Conservation (phyloP, 192 early-diverging fungal species). For the Rhizophagus sp. region DNA sequence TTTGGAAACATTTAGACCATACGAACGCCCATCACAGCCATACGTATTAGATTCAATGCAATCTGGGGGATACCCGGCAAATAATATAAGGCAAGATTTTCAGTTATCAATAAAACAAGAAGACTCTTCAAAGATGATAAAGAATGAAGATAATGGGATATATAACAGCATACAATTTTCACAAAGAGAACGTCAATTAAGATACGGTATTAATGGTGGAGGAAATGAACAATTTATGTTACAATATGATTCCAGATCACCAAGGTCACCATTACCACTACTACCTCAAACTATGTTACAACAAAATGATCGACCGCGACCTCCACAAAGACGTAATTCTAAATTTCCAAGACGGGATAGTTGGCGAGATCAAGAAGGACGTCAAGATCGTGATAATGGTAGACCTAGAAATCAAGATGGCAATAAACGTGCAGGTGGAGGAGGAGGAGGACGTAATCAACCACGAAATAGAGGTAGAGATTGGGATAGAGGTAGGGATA, state of each 20-base stretch:
- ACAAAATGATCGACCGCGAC: background rate
- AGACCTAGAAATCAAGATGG: background rate
- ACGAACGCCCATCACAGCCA: background rate
- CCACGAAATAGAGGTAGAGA: background rate
- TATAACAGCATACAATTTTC: background rate
- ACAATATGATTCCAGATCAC: background rate
- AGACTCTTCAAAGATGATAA: background rate
- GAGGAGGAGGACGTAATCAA: background rate
- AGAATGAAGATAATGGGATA: background rate
- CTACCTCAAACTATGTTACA: background rate
- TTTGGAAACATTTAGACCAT: slow-evolving; percentile 10
- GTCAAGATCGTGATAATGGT: background rate
- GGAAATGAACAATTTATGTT: background rate
- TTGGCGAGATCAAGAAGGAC: slow-evolving; percentile 11
- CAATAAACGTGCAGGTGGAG: background rate
- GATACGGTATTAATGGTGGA: background rate
- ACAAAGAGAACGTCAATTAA: background rate
- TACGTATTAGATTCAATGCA: background rate
- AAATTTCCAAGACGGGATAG: background rate
- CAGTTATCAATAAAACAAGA: background rate
- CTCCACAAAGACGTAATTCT: background rate
- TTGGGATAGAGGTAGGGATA: slow-evolving; percentile 4
- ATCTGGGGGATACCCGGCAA: background rate
- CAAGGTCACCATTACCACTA: no score
- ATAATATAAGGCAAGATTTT: background rate